Base-by-base conservation (phyloP, 805 yeast genomes). In the Myxozyma monticola region DNA sequence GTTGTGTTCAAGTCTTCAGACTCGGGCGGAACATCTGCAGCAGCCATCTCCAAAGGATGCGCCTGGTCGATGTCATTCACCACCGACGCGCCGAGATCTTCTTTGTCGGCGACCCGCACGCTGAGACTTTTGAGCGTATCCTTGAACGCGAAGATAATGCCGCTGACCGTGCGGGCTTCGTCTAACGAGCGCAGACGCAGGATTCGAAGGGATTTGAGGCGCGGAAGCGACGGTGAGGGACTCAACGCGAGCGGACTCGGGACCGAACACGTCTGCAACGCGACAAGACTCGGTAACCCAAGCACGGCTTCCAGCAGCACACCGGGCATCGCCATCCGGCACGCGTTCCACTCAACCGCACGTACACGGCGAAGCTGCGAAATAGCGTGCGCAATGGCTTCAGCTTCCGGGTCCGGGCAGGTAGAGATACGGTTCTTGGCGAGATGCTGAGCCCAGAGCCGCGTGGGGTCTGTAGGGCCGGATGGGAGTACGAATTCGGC, bases 341-440 rank as follows among this genome's bases (percentile, higher is more conserved):
- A 41, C 20, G 46, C 54, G 30, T 48, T 44, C 57, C 57, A 52
- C 34, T 52, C 57, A 15, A 52, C 39, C 15, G 40, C 21, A n/a
- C 21, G 37, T 7, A 44, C 33, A 17, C 31, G 28, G 17, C 6
- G 12, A 7, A 52, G 39, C 12, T 29, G 15, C 10, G 39, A 26
- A 3, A 51, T 20, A 17, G 42, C 30, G 10, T 20, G 12, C 18
- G 49, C 51, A 2, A 43, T 20, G 10, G 29, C 14, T 26, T 20
- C 25, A 5, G 39, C 8, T 14, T 30, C n/a, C 7, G 38, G 24
- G n/a, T n/a, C n/a, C n/a, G n/a, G n/a, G n/a, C n/a, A n/a, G n/a
- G n/a, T n/a, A n/a, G n/a, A n/a, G n/a, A n/a, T n/a, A n/a, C n/a
- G n/a, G n/a, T n/a, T n/a, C n/a, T n/a, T n/a, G n/a, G n/a, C n/a